Evolutionary conservation across 345 rosid genomes (phyloP), one percentile per base, ranked within the genome.

Genomic region (Ailanthus altissimus): DNA sequence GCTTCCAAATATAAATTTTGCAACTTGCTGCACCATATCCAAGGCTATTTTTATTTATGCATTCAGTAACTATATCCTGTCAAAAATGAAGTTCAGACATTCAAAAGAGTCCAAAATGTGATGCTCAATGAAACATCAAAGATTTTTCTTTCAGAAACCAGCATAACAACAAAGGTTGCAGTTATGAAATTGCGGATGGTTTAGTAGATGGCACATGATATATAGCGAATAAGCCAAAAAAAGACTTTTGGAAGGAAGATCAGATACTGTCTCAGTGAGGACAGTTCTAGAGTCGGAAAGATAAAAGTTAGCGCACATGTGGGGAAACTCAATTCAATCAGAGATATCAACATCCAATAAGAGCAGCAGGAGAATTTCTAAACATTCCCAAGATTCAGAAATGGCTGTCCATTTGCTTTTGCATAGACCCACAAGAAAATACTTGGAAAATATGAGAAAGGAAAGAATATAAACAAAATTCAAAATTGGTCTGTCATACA

Each of bases 351-450:
- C 9, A 73, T 25, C 45, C 57, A 73, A 73, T 25, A n/a, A 43
- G 45, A 36, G 54, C 43, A 45, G n/a, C 25, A 57, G 26, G 28
- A 61, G 67, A 54, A 71, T 56, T 54, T 71, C 50, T 63, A 73
- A 32, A 73, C 57, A n/a, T 46, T 60, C 43, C 53, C n/a, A 42
- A 16, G 40, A 58, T 43, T 58, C 14, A 43, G 32, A 58, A 56
- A 43, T 43, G 54, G 40, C n/a, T 14, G 58, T 73, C 45, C 43
- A 51, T 43, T 58, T 73, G 49, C 56, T 73, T 25, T 13, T 43
- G 26, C 75, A 68, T 49, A 43, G n/a, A 58, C 54, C 66, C 5
- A 5, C 16, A 7, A 0, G 62, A 45, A 25, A 9, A 20, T 43
- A 59, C 6, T 40, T 25, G 50, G 14, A 16, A 57, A 56, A 8